A percentile compares a stretch with the other conserved stretches of the same genome.
Conservation (phyloP, 306 rosid genomes). For the Acacia confusa region DNA sequence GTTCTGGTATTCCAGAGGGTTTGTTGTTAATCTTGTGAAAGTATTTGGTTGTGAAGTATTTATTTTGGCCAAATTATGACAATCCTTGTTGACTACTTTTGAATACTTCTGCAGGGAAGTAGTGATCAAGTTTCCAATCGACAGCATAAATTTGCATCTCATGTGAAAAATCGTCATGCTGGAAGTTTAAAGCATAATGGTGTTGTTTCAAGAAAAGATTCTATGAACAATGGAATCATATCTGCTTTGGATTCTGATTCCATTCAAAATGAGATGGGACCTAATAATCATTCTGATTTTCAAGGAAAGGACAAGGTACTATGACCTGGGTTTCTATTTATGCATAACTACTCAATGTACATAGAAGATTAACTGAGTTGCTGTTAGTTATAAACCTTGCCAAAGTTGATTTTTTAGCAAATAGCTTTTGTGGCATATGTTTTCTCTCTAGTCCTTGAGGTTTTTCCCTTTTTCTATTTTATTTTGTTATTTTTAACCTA, state of each 20-base stretch:
- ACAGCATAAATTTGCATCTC: slow-evolving; percentile 55
- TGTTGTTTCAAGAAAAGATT: slow-evolving; percentile 39
- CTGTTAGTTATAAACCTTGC: slow-evolving; percentile 4
- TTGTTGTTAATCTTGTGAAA: slow-evolving; percentile 11
- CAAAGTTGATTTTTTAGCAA: slow-evolving; percentile 3
- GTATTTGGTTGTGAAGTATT: not conserved
- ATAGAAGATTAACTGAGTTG: slow-evolving; percentile 22
- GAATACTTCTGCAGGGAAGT: slow-evolving; percentile 60
- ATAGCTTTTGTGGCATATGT: not conserved
- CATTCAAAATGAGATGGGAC: slow-evolving; percentile 45
- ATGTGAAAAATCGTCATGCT: slow-evolving; percentile 49
- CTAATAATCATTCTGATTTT: slow-evolving; percentile 51
- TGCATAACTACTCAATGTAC: not conserved
- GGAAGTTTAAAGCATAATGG: slow-evolving; percentile 49
- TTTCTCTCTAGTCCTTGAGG: not conserved
- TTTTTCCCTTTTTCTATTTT: not conserved
- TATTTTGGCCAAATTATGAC: slow-evolving; percentile 8
- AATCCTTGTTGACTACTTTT: slow-evolving; percentile 22
- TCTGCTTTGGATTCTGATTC: slow-evolving; percentile 44
- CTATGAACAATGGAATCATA: slow-evolving; percentile 60
- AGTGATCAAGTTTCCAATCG: slow-evolving; percentile 59
- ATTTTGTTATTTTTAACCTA: not conserved
- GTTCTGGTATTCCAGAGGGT: not conserved
- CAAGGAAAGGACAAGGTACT: slow-evolving; percentile 63
- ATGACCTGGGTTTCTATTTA: slow-evolving; percentile 40